phyloP scores from a whole-genome alignment of 352 stramenopile species.

The Paralagenidium karlingii region DNA sequence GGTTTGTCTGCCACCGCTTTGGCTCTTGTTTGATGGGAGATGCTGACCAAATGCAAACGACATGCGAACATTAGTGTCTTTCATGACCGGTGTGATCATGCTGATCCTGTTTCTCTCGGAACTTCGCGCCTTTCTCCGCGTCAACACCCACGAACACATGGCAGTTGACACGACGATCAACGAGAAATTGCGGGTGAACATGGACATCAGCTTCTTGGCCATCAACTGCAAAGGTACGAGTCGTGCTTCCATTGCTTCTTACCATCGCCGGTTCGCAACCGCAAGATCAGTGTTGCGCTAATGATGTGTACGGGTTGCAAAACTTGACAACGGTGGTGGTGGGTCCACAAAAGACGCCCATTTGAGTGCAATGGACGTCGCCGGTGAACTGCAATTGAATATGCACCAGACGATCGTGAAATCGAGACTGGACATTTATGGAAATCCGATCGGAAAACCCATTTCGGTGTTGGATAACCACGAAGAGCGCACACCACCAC shows the following conservation, averaged over 20 bases:
- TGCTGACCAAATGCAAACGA: no score
- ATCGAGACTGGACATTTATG: slow-evolving; percentile 70
- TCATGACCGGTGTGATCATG: slow-evolving; percentile 81
- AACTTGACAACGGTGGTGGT: not conserved
- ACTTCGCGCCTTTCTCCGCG: slow-evolving; percentile 61
- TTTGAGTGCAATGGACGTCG: slow-evolving; percentile 98
- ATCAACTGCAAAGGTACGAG: slow-evolving; percentile 84
- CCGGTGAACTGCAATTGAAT: slow-evolving; percentile 95
- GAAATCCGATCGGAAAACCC: slow-evolving; percentile 40
- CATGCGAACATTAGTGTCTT: slow-evolving; percentile 31
- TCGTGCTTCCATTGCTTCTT: not conserved
- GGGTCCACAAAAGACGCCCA: slow-evolving; percentile 76
- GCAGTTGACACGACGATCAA: slow-evolving; percentile 91
- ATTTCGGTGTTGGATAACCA: slow-evolving; percentile 25
- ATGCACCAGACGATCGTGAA: slow-evolving; percentile 94
- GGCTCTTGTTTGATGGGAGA: no score
- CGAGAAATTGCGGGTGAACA: slow-evolving; percentile 92
- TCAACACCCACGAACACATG: slow-evolving; percentile 88
- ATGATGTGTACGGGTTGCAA: no score
- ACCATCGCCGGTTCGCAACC: no score
- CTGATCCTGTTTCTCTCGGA: slow-evolving; percentile 88
- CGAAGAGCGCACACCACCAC: slow-evolving; percentile 20
- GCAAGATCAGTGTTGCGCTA: no score
- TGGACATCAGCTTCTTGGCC: slow-evolving; percentile 97
- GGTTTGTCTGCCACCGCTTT: slow-evolving; percentile 4